Evolutionary conservation across 2,329 filamentous ascomycete genomes (phyloP), one percentile per base, ranked within the genome.

Genomic region (Colletotrichum echinochloae): DNA sequence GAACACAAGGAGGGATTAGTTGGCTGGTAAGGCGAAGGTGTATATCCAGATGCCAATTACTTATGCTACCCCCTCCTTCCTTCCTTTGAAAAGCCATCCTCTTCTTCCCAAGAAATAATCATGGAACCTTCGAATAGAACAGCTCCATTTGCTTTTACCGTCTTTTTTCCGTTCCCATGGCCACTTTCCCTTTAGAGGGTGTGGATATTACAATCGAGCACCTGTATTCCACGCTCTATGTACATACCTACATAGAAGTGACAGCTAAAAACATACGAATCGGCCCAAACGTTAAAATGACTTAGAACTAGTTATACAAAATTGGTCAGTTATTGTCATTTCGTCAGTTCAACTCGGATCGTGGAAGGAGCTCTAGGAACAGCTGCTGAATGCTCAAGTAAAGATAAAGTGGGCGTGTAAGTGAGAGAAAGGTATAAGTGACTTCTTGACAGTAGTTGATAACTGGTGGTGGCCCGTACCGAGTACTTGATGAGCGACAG

Each of bases 191-290:
- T 14, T 33, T 14, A 1, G 9, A 20, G 9, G 16, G 48, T 20
- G 14, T 30, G 5, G 12, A 26, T 14, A 26, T 48, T 14, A 6
- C 46, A 14, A 1, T 28, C 12, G 18, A 8, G 14, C 14, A n/a
- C 2, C 9, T 54, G 11, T 23, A 23, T 23, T 3, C 9, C 5
- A 9, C 6, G 8, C 16, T 37, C 30, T 37, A 55, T 6, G 5
- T 30, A 1, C 11, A 7, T 18, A 35, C 16, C n/a, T 23, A 23
- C 14, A 7, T 11, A 55, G 4, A 3, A 23, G 33, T 37, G 3
- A 23, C 11, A 23, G 7, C 9, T 18, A 1, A 30, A 12, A 1
- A n/a, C 7, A 14, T 3, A 28, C 0, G 0, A 5, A 35, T 1
- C 1, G 18, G 2, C 1, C 5, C 11, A 0, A 7, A 18, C 20